Conservation (phyloP, 805 yeast genomes). For the Candida patagonica region DNA sequence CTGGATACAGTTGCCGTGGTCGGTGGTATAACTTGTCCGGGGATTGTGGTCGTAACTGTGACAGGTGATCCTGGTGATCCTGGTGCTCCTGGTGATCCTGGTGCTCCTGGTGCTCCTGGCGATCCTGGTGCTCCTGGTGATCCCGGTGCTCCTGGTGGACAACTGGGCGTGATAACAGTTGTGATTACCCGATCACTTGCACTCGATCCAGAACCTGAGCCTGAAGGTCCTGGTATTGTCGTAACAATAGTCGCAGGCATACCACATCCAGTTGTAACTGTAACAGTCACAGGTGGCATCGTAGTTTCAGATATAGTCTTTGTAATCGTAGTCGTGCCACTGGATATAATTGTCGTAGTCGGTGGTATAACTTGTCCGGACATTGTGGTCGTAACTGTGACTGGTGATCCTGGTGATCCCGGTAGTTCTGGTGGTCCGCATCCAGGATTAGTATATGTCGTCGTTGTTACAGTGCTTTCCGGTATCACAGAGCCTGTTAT, state of each 20-base stretch:
- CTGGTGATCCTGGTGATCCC: not conserved
- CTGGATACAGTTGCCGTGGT: not conserved
- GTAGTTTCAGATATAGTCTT: not conserved
- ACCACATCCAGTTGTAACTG: not conserved
- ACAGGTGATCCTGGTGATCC: not conserved
- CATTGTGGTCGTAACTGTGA: not conserved
- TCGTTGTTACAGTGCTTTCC: not conserved
- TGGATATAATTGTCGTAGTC: not conserved
- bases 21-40: not conserved
- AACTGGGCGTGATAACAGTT: no score
- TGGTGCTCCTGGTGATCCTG: not conserved
- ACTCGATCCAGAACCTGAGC: no score
- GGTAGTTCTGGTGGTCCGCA: no score
- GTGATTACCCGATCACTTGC: no score
- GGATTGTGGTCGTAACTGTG: not conserved
- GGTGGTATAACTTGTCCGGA: not conserved
- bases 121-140: not conserved
- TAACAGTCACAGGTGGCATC: not conserved
- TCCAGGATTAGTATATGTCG: not conserved
- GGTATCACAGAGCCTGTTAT: not conserved
- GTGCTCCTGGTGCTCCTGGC: not conserved
- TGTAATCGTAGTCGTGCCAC: not conserved
- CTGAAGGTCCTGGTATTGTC: no score
- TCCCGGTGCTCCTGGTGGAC: slow-evolving; percentile 3
- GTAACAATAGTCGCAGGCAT: no score